Base-by-base conservation (phyloP, 345 rosid species). In the Eucalyptus erythrocorys region DNA sequence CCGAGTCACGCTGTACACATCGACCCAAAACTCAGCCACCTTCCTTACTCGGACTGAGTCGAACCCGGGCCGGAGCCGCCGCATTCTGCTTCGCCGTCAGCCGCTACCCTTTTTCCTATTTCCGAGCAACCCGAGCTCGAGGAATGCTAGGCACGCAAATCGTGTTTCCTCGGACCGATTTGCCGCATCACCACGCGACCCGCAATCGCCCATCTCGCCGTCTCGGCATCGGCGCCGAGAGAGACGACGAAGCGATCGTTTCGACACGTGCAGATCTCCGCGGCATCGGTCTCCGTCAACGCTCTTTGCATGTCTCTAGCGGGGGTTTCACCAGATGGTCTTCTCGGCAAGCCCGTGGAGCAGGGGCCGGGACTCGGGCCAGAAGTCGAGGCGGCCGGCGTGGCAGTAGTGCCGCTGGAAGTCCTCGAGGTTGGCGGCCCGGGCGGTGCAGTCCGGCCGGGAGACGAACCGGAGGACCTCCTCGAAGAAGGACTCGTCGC, bases 401-500 rank as follows among this genome's bases (percentile, higher is more conserved):
- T 93, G 95, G 93, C 96, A 95, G 86, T 94, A 87, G 87, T 85
- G 55, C 76, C 90, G 93, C 90, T 95, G 95, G 32, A 94, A 79
- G 89, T 95, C 96, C 13, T 96, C 98, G 8, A 93, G 89, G 89
- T 92, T 92, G 85, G 89, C 89, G 88, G 91, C 89, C 93, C 94
- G 94, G 92, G 43, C 93, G 92, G 13, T 95, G 92, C 86, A 76
- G 84, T 94, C 98, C 13, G 96, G 91, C 87, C 93, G 86, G 47
- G 99, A 94, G n/a, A 98, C 94, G 91, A 90, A 94, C 89, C 92
- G 94, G 89, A 98, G 88, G 13, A 91, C 95, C 87, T 97, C 99
- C 89, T 98, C 99, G 91, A 98, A 98, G 55, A 94, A 91, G 43
- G 94, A 91, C 89, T 97, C 99, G 64, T 97, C 99, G 87, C 99